phyloP scores from a whole-genome alignment of 129 eudicot genomes.

The Deinandra increscens region DNA sequence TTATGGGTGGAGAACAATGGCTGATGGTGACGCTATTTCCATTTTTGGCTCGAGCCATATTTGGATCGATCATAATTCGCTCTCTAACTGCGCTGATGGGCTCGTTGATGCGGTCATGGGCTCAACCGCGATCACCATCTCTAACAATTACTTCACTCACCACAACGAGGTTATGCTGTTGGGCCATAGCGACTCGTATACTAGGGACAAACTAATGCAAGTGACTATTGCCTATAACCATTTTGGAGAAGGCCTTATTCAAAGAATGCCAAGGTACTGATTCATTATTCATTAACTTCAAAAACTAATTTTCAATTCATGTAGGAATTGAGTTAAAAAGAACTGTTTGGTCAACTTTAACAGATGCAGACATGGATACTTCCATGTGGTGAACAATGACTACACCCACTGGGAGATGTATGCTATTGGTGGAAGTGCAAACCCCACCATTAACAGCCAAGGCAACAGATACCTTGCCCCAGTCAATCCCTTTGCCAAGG shows the following conservation, averaged over 20 bases:
- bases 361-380: slow-evolving; percentile 95
- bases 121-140: slow-evolving; percentile 84
- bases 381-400: slow-evolving; percentile 98
- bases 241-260: slow-evolving; percentile 89
- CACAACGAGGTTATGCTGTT: slow-evolving; percentile 93
- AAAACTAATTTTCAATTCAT: background rate
- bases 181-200: slow-evolving; percentile 86
- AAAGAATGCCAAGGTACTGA: slow-evolving; percentile 91
- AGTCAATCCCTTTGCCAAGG: slow-evolving; percentile 74
- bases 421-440: slow-evolving; percentile 95
- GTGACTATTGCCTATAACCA: slow-evolving; percentile 91
- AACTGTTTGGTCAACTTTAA: slow-evolving; percentile 8
- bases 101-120: slow-evolving; percentile 97
- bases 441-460: slow-evolving; percentile 91
- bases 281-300: background rate
- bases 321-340: background rate
- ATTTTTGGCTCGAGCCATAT: slow-evolving; percentile 84
- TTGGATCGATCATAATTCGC: slow-evolving; percentile 88
- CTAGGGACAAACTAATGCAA: slow-evolving; percentile 82
- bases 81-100: slow-evolving; percentile 90
- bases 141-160: slow-evolving; percentile 83
- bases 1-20: slow-evolving; percentile 89
- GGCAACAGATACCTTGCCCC: slow-evolving; percentile 96
- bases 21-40: slow-evolving; percentile 90
- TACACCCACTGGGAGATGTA: slow-evolving; percentile 99